Base-by-base conservation (phyloP, 192 early-diverging fungal genomes). In the Backusella australiensis region DNA sequence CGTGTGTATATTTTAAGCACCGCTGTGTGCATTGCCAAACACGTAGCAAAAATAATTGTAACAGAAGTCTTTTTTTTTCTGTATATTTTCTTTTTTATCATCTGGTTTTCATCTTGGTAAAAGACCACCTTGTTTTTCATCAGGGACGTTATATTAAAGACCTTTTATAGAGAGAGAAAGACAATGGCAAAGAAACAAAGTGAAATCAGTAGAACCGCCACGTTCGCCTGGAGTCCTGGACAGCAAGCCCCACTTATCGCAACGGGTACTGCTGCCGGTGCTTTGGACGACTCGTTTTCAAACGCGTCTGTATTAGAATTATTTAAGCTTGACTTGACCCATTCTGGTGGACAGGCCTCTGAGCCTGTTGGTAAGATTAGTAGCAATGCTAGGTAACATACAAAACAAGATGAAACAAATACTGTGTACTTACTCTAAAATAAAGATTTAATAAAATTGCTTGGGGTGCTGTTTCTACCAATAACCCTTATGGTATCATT, bases 271-370 rank as follows among this genome's bases (percentile, higher is more conserved):
- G 95, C 95, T 23, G 95, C 98, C 4, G 98, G 98, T 4, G 98
- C 98, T 26, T 88, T 99, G 71, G 98, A 99, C 85, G 96, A 95
- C 42, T 92, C 93, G 17, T 99, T 99, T 81, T 95, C 91, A 69
- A 96, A 94, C 77, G 88, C 90, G 19, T 91, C 97, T 6, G 90
- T 92, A 80, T 88, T 99, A 42, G 98, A 98, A 83, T 83, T 99
- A 53, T 96, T 96, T 82, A 86, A 90, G 71, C 88, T 97, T 34
- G 88, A 90, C 72, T 59, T 88, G 39, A 77, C 82, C 21, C 82
- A 83, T 34, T 80, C 82, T 6, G 74, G 80, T 36, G 41, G 74
- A n/a, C 65, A 80, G 5, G 84, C 85, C 34, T 32, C 91, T 38
- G 77, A 85, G 68, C 80, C 84, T 71, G 76, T 89, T 5, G 93